Evolutionary conservation across 768 basidiomycete species (phyloP).

Genomic region (Tricholoma sp.): DNA sequence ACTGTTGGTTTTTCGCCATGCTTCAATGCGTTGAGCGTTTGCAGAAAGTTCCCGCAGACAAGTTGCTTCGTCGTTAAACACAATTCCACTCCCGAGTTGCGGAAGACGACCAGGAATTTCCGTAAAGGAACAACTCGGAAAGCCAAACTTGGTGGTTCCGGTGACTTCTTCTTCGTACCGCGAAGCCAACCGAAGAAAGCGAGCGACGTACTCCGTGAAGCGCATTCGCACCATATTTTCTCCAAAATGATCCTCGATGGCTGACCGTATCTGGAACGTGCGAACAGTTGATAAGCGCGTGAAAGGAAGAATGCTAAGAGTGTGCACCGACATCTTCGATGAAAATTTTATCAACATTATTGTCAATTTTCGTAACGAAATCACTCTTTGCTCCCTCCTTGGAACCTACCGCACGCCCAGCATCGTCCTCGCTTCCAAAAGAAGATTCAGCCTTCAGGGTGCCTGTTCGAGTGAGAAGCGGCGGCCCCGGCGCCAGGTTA

Average conservation of each 20-base stretch:
- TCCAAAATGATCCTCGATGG: constrained; percentile 90
- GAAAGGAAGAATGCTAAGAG: neutral
- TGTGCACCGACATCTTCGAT: constrained; percentile 81
- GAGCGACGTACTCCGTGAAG: constrained; percentile 82
- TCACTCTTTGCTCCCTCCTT: constrained; percentile 58
- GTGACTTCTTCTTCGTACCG: constrained; percentile 85
- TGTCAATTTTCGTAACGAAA: constrained; percentile 51
- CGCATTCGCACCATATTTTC: constrained; percentile 83
- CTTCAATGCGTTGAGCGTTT: constrained; percentile 86
- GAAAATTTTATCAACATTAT: constrained; percentile 73
- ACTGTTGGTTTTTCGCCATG: constrained; percentile 80
- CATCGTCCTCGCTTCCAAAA: constrained; percentile 62
- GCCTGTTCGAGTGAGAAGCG: constrained; percentile 50
- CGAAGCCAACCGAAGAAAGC: constrained; percentile 87
- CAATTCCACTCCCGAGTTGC: constrained; percentile 75
- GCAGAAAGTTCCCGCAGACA: constrained; percentile 65
- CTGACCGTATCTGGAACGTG: constrained; percentile 60
- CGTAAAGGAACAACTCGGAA: constrained; percentile 50
- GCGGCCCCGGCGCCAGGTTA: constrained; percentile 34
- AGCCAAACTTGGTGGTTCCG: constrained; percentile 74
- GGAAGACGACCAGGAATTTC: constrained; percentile 38
- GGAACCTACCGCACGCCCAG: constrained; percentile 44
- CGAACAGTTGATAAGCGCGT: constrained; percentile 1
- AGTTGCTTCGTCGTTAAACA: constrained; percentile 66
- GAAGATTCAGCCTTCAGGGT: constrained; percentile 63